Evolutionary conservation across 2,329 filamentous ascomycete genomes (phyloP).

Genomic region (Eutypella sp.): DNA sequence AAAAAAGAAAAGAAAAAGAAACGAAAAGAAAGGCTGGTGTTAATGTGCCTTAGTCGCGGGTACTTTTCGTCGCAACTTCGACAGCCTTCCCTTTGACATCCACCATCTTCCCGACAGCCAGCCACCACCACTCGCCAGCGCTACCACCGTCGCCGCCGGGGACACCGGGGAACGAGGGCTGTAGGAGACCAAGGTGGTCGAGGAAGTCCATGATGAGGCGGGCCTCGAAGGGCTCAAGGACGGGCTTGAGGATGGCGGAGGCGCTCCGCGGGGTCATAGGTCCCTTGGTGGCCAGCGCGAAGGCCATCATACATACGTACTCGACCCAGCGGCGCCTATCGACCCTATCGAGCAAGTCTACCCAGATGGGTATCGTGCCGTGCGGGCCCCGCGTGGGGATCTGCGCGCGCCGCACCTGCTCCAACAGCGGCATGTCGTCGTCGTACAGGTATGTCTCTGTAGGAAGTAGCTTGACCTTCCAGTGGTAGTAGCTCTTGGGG

Average conservation of each 20-base stretch:
- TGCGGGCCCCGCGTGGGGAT: slow-evolving; percentile 38
- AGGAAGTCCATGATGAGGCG: slow-evolving; percentile 56
- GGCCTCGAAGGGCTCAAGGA: slow-evolving; percentile 60
- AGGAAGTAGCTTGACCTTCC: slow-evolving; percentile 55
- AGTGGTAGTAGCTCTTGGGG: slow-evolving; percentile 60
- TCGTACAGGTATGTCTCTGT: slow-evolving; percentile 55
- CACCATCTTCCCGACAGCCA: slow-evolving; percentile 41
- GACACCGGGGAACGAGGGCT: slow-evolving; percentile 31
- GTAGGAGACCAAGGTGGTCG: slow-evolving; percentile 45
- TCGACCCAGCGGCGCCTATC: slow-evolving; percentile 60
- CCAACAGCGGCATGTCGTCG: slow-evolving; percentile 40
- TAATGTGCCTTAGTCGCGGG: no score
- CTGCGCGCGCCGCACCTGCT: slow-evolving; percentile 28
- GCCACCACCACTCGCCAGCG: slow-evolving; percentile 65
- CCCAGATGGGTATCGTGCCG: slow-evolving; percentile 64
- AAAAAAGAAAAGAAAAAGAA: neutral
- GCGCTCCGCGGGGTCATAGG: slow-evolving; percentile 50
- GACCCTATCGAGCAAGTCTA: slow-evolving; percentile 59
- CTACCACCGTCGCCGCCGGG: slow-evolving; percentile 31
- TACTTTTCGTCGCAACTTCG: neutral
- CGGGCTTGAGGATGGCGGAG: slow-evolving; percentile 49
- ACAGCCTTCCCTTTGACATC: slow-evolving; percentile 10
- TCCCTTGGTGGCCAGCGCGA: slow-evolving; percentile 58
- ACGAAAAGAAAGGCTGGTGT: no score
- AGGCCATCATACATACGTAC: slow-evolving; percentile 56